Evolutionary conservation across 2,329 filamentous ascomycete species (phyloP).

Genomic region (Neoscytalidium dimidiatum): DNA sequence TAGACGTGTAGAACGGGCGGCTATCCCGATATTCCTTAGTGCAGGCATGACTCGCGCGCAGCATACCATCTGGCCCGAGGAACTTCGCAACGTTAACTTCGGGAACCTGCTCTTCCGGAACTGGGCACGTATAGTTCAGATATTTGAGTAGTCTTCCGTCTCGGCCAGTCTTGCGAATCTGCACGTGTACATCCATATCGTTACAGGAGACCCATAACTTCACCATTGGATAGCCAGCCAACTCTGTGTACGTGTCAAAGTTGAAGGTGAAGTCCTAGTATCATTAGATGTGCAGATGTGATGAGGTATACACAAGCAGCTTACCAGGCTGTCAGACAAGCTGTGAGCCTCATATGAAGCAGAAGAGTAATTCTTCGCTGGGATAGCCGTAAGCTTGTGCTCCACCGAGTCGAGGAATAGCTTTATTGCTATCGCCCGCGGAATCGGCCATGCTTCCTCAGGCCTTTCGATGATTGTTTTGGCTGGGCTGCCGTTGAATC

Average conservation of each 20-base stretch:
- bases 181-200: conserved; percentile 22
- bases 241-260: conserved; percentile 30
- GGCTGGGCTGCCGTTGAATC: conserved; percentile 20
- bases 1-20: conserved; percentile 28
- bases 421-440: conserved; percentile 23
- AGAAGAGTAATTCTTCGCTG: not conserved
- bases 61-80: conserved; percentile 22
- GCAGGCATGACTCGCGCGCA: conserved; percentile 23
- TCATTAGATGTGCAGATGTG: too few species aligned
- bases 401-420: conserved; percentile 20
- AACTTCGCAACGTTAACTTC: conserved; percentile 23
- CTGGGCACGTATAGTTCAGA: conserved; percentile 15
- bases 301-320: too few species aligned
- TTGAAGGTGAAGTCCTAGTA: conserved; percentile 39
- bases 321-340: not conserved
- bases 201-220: conserved; percentile 13
- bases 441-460: conserved; percentile 20
- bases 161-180: conserved; percentile 23
- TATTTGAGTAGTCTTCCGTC: not conserved
- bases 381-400: not conserved
- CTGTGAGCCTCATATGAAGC: conserved; percentile 11
- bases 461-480: conserved; percentile 8
- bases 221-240: conserved; percentile 18
- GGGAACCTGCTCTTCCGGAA: conserved; percentile 11
- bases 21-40: conserved; percentile 2